Percentiles rank a stretch among this genome's conserved stretches.
Conservation (phyloP, 2,329 filamentous ascomycete species). For the Phialophora chinensis region DNA sequence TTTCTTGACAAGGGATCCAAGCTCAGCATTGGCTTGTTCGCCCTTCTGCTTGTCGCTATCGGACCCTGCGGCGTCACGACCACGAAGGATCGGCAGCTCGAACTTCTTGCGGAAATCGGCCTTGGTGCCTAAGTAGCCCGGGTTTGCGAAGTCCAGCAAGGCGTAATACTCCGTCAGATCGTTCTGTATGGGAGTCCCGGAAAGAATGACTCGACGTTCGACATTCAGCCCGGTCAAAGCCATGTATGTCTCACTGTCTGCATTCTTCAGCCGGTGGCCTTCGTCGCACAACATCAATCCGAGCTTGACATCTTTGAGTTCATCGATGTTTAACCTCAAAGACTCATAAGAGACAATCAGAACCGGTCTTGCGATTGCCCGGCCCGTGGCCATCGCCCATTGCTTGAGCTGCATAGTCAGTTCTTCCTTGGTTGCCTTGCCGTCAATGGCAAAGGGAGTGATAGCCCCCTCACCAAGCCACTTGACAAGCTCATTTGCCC, state of each 20-base stretch:
- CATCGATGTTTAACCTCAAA: slow-evolving; percentile 84
- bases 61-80: slow-evolving; percentile 86
- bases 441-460: slow-evolving; percentile 92
- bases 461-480: slow-evolving; percentile 94
- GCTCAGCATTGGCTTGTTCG: slow-evolving; percentile 79
- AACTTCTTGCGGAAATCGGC: slow-evolving; percentile 92
- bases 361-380: slow-evolving; percentile 85
- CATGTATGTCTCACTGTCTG: slow-evolving; percentile 92
- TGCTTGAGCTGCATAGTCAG: slow-evolving; percentile 87
- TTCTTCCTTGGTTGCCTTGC: slow-evolving; percentile 94
- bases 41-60: slow-evolving; percentile 82
- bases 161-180: slow-evolving; percentile 98
- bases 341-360: slow-evolving; percentile 99
- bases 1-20: slow-evolving; percentile 88
- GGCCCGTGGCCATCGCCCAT: slow-evolving; percentile 92
- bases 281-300: slow-evolving; percentile 95
- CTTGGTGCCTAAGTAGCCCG: slow-evolving; percentile 84
- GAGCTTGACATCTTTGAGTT: slow-evolving; percentile 87
- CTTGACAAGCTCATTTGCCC: slow-evolving; percentile 95
- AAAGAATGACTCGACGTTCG: slow-evolving; percentile 87
- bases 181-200: slow-evolving; percentile 96
- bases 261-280: slow-evolving; percentile 94
- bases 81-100: slow-evolving; percentile 88
- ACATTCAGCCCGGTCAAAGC: slow-evolving; percentile 91
- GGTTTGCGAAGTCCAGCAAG: slow-evolving; percentile 94